Percentiles rank a stretch among this genome's conserved stretches.
Evolutionary conservation across 768 basidiomycete genomes (phyloP).

Genomic region (Tremella yokohamensis): DNA sequence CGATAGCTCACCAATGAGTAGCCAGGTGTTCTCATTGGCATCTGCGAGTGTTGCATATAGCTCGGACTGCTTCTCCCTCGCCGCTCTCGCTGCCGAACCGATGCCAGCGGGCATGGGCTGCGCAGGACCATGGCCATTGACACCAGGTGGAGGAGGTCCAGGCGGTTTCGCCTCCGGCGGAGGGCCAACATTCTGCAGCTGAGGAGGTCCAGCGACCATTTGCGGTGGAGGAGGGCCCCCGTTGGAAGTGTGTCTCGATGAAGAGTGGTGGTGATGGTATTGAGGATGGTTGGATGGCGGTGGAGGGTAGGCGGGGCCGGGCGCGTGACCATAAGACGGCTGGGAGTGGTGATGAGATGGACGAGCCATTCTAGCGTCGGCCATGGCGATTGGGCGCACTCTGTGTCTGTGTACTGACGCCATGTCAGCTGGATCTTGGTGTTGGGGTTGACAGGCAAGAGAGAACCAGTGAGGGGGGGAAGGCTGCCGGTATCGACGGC

Average conservation of each 20-base stretch:
- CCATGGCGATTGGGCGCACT: not conserved
- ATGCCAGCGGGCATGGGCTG: slow-evolving; percentile 1
- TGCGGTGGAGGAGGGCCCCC: slow-evolving; percentile 15
- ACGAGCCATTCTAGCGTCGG: slow-evolving; percentile 4
- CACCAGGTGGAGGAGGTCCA: slow-evolving; percentile 7
- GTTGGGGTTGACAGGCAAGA: too few species aligned
- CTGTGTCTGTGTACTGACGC: too few species aligned
- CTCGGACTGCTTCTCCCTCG: slow-evolving; percentile 41
- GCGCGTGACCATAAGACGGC: slow-evolving; percentile 1
- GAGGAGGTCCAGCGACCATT: slow-evolving; percentile 22
- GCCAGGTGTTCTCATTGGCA: slow-evolving; percentile 94
- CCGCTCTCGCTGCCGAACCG: slow-evolving; percentile 15
- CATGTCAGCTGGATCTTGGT: too few species aligned
- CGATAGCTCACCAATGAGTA: slow-evolving; percentile 72
- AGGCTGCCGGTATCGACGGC: too few species aligned
- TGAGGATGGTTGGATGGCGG: slow-evolving; percentile 8
- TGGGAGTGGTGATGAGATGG: not conserved
- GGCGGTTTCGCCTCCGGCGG: slow-evolving; percentile 20
- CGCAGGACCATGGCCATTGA: slow-evolving; percentile 30
- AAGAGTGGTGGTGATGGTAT: slow-evolving; percentile 20
- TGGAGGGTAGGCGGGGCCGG: slow-evolving; percentile 8
- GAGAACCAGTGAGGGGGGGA: too few species aligned
- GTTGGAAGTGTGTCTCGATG: slow-evolving; percentile 22
- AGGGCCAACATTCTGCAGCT: slow-evolving; percentile 24
- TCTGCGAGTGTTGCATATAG: slow-evolving; percentile 61